Conservation (phyloP, 1,284 basidiomycete genomes). For the Sporisorium exsertum region DNA sequence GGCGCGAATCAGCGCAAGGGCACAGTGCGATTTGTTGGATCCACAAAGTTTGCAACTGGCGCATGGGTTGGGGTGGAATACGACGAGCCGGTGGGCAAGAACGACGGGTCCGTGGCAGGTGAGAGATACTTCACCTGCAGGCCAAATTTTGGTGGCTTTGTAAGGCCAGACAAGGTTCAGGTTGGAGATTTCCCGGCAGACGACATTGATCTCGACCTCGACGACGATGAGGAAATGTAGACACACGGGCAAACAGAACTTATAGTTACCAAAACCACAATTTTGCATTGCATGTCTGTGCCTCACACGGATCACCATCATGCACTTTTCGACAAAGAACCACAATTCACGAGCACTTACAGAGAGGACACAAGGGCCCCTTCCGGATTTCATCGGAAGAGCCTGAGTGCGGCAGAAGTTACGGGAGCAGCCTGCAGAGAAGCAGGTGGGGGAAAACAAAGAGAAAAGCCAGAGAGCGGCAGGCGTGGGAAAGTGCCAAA, state of each 20-base stretch:
- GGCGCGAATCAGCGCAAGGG: slow-evolving; percentile 76
- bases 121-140: slow-evolving; percentile 84
- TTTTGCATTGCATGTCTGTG: background rate
- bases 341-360: background rate
- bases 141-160: slow-evolving; percentile 85
- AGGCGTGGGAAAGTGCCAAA: background rate
- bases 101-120: slow-evolving; percentile 89
- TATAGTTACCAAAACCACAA: background rate
- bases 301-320: background rate
- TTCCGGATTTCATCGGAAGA: background rate
- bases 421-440: background rate
- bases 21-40: slow-evolving; percentile 84
- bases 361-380: background rate
- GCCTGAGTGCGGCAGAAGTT: background rate
- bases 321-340: background rate
- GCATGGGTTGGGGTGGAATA: slow-evolving; percentile 94
- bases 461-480: background rate
- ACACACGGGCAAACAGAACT: background rate
- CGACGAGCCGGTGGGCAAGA: slow-evolving; percentile 95
- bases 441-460: background rate
- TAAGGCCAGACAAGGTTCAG: slow-evolving; percentile 83
- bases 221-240: slow-evolving; percentile 47
- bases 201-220: slow-evolving; percentile 37
- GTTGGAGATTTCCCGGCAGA: slow-evolving; percentile 82
- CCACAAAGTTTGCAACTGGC: slow-evolving; percentile 77